Percentiles rank a stretch among this genome's conserved stretches.
phyloP scores from a whole-genome alignment of 1,284 basidiomycete genomes.

The Xerocomus nothofagi region DNA sequence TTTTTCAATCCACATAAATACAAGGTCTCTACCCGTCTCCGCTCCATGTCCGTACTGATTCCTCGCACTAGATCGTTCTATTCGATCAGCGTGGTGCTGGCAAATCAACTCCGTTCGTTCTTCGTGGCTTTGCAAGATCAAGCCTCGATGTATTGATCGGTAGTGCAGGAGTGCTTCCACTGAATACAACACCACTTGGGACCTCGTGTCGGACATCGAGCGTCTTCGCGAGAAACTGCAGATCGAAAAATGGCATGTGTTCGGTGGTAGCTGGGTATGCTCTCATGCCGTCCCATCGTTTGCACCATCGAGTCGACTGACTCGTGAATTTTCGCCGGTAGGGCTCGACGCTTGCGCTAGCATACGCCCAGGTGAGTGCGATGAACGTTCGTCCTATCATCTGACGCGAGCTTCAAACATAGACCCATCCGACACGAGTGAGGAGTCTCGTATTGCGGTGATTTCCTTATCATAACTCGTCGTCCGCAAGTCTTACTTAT shows the following conservation, averaged over 20 bases:
- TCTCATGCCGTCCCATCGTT: neutral
- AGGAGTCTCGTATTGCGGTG: conserved; percentile 82
- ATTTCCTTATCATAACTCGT: neutral
- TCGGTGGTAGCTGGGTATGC: conserved; percentile 86
- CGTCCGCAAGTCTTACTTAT: neutral
- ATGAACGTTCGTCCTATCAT: neutral
- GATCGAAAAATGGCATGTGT: conserved; percentile 89
- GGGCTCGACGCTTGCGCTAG: conserved; percentile 90
- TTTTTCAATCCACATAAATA: conserved; percentile 87
- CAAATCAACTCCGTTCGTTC: conserved; percentile 74
- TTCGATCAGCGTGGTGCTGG: conserved; percentile 88
- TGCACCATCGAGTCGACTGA: neutral
- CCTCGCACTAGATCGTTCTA: conserved; percentile 59
- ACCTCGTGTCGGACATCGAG: conserved; percentile 90
- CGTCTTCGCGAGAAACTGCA: conserved; percentile 70
- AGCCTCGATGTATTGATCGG: conserved; percentile 17
- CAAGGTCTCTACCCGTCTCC: conserved; percentile 48
- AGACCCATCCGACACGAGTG: conserved; percentile 81
- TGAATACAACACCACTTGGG: conserved; percentile 93
- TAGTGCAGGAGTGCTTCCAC: conserved; percentile 62
- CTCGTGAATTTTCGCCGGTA: conserved; percentile 34
- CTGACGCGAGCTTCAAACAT: conserved; percentile 5
- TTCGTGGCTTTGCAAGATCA: neutral
- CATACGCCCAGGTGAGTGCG: conserved; percentile 73
- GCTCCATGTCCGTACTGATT: conserved; percentile 4